Percentiles rank a stretch among this genome's conserved stretches.
Conservation (phyloP, 1,284 basidiomycete genomes). For the Pseudozyma thailandica region DNA sequence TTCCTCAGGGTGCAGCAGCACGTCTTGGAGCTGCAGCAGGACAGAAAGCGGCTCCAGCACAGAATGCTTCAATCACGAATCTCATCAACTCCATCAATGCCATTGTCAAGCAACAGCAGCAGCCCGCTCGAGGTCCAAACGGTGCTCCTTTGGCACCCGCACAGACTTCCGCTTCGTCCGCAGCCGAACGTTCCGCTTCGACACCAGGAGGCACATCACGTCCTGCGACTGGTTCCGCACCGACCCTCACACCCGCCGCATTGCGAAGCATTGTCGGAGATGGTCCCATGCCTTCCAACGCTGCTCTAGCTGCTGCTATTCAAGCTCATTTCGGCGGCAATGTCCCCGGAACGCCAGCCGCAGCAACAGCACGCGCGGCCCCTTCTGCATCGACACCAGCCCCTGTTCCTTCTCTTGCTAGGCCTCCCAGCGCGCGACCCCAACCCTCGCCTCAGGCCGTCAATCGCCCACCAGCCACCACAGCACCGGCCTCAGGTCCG, state of each 20-base stretch:
- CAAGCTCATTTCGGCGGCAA: constrained; percentile 46
- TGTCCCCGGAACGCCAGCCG: constrained; percentile 14
- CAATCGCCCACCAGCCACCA: constrained; percentile 7
- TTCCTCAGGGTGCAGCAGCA: constrained; percentile 2
- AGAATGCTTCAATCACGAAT: constrained; percentile 30
- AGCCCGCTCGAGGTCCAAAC: constrained; percentile 45
- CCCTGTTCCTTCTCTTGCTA: neutral
- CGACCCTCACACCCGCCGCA: constrained; percentile 23
- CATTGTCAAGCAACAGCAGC: constrained; percentile 36
- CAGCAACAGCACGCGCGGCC: constrained; percentile 15
- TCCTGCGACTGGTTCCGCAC: constrained; percentile 2
- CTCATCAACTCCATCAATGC: constrained; percentile 47
- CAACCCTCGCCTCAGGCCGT: neutral
- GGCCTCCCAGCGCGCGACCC: neutral
- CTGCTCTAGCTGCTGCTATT: constrained; percentile 44
- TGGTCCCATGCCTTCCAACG: constrained; percentile 50
- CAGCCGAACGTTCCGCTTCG: constrained; percentile 2
- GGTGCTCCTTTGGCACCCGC: constrained; percentile 41
- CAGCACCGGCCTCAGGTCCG: constrained; percentile 3
- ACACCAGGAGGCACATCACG: constrained; percentile 11
- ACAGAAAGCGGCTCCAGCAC: constrained; percentile 6
- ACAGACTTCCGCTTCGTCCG: constrained; percentile 1
- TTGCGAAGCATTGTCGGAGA: constrained; percentile 46
- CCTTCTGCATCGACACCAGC: constrained; percentile 9
- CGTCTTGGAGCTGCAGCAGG: neutral